Base-by-base conservation (phyloP, 768 basidiomycete species). In the Agrocybe pediades region DNA sequence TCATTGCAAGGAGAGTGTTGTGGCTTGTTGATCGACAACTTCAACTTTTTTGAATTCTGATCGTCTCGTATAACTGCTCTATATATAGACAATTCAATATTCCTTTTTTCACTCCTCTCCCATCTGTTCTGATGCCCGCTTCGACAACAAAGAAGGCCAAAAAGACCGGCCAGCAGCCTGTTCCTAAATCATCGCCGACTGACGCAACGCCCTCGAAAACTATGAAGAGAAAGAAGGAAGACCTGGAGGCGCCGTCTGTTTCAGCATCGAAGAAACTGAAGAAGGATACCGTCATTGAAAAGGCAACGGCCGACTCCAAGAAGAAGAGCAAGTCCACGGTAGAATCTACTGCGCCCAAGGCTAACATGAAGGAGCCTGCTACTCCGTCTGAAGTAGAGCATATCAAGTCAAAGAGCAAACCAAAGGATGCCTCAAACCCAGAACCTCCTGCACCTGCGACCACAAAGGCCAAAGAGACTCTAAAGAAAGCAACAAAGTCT, bases 191-290 rank as follows among this genome's bases (percentile, higher is more conserved):
- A n/a, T 26, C 36, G 26, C 27, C 51, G 17, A 24, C 27, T 6
- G 24, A 48, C 15, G 33, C 44, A n/a, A 56, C 56, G 30, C 51
- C 54, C 25, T 46, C 62, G 56, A 71, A 70, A 36, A 54, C 58
- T 16, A 39, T 62, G 49, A 73, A 71, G 59, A 65, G 68, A 23
- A 69, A 74, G 54, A 68, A 68, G 46, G 66, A 66, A 17, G 45
- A 57, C 44, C 51, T 54, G 17, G 52, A 62, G 50, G 54, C 56
- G 27, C 39, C 55, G 30, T 6, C 41, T 23, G 41, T 42, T 4
- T 44, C 42, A 30, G 55, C 55, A 29, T 50, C 61, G 9, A 59
- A 59, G 29, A 56, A 60, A 45, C 54, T 56, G 16, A 61, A 61
- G 51, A 64, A 59, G 29, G 62, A 64, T 9, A 53, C 19, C 2